Conservation (phyloP, 139 green algal genomes). For the Asterochloris erici region DNA sequence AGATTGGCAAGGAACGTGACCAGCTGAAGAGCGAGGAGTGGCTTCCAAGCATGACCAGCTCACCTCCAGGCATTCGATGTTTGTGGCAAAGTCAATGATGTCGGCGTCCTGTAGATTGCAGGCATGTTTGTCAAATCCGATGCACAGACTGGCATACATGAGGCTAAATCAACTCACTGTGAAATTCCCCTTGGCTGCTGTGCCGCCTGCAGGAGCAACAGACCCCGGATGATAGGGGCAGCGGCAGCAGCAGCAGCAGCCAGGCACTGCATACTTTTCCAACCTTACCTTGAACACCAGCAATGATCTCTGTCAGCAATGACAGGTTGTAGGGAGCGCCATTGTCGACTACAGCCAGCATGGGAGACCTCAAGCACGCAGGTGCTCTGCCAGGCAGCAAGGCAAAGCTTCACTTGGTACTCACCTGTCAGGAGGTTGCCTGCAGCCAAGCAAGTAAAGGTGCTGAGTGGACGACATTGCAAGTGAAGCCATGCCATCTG, state of each 20-base stretch:
- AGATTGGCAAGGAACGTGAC: too few relatives aligned
- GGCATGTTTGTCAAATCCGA: background rate
- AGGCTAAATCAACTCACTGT: conserved; percentile 12
- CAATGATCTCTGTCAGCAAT: conserved; percentile 22
- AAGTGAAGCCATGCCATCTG: too few relatives aligned
- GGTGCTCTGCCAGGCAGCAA: background rate
- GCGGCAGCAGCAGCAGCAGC: background rate
- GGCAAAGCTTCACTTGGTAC: too few relatives aligned
- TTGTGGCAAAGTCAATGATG: conserved; percentile 27
- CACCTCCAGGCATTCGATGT: conserved; percentile 38
- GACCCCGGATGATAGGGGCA: background rate
- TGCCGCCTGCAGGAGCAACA: conserved; percentile 13
- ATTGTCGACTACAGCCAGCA: background rate
- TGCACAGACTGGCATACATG: background rate
- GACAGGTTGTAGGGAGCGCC: conserved; percentile 25
- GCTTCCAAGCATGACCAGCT: too few relatives aligned
- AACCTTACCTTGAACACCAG: background rate
- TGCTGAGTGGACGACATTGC: too few relatives aligned
- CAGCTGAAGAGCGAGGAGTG: too few relatives aligned
- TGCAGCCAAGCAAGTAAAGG: background rate
- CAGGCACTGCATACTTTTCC: too few relatives aligned
- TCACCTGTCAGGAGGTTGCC: conserved; percentile 17
- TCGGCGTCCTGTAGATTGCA: conserved; percentile 4
- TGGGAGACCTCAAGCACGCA: background rate
- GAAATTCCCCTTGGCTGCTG: conserved; percentile 23